Conservation (phyloP, 305 asterid species). For the Nicotiana rustica region DNA sequence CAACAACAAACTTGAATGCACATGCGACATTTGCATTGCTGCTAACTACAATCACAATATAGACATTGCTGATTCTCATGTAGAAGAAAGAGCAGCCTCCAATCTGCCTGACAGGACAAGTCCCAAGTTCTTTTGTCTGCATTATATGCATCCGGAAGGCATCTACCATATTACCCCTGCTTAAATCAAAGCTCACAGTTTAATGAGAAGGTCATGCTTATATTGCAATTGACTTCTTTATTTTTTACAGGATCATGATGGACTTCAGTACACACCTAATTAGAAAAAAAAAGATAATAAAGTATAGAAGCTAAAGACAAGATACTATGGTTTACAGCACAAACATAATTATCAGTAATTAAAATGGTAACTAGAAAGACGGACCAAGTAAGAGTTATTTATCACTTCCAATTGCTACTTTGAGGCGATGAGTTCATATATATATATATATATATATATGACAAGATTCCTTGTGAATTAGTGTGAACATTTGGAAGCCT, state of each 20-base stretch:
- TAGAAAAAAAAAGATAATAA: background rate
- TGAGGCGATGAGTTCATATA: background rate
- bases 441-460: too few species aligned
- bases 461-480: too few species aligned
- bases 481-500: too few species aligned
- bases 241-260: background rate
- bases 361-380: background rate
- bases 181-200: slow-evolving; percentile 29
- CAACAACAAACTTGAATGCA: slow-evolving; percentile 97
- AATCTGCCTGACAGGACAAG: slow-evolving; percentile 98
- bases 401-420: too few species aligned
- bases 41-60: slow-evolving; percentile 99
- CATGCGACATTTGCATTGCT: slow-evolving; percentile 98
- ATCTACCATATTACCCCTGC: slow-evolving; percentile 99
- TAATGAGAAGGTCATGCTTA: slow-evolving; percentile 12
- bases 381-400: background rate
- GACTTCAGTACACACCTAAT: background rate
- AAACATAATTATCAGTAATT: background rate
- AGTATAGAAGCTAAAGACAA: slow-evolving; percentile 12
- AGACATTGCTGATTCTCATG: slow-evolving; percentile 98
- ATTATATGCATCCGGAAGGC: slow-evolving; percentile 95
- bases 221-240: slow-evolving; percentile 12
- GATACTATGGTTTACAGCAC: slow-evolving; percentile 24
- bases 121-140: slow-evolving; percentile 99
- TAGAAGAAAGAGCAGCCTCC: slow-evolving; percentile 99